Base-by-base conservation (phyloP, 768 basidiomycete genomes). In the Suillus subalutaceus region DNA sequence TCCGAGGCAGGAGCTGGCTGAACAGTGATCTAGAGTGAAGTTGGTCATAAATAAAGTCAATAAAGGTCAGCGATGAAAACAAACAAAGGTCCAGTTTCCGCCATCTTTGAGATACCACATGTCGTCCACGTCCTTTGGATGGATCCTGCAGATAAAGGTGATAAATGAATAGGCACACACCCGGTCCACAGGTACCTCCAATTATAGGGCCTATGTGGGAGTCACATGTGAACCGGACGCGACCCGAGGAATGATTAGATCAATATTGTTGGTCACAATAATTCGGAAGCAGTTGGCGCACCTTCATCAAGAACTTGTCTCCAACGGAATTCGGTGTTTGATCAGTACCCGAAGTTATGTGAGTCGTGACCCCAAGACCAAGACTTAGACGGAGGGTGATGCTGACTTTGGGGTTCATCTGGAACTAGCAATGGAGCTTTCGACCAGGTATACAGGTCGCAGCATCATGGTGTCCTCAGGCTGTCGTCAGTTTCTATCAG, bases 71-170 rank as follows among this genome's bases (percentile, higher is more conserved):
- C 48, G 3, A 26, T 50, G 23, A 26, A 26, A 50, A 50, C 48
- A 26, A 50, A 50, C 48, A 12, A 0, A 0, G 23, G 48, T 6
- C 48, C 6, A 13, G 3, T 7, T 1, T 6, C 1, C 3, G 20
- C 3, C 48, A 3, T 50, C 13, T 7, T 23, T 13, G 48, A 50
- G 48, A 50, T 3, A 0, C 13, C 23, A 23, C 23, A 50, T 13
- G 0, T 50, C 6, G 2, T 26, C 1, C 3, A 1, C 6, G 13
- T 12, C 4, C 23, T n/a, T 0, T n/a, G 5, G 0, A 23, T 48
- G 46, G 10, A 48, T 48, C 46, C 46, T 48, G 20, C 20, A 3
- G 44, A 10, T 9, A 23, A 48, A 23, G 48, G 6, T 6, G 48
- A 48, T 5, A 4, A 13, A 2, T 26, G 23, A 52, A n/a, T n/a